A percentile compares a stretch with the other conserved stretches of the same genome.
These are phyloP conservation scores for Eragrostis curvula DNA, from an alignment of 176 grass and related monocot species.

Conservation along the genomic window DNA sequence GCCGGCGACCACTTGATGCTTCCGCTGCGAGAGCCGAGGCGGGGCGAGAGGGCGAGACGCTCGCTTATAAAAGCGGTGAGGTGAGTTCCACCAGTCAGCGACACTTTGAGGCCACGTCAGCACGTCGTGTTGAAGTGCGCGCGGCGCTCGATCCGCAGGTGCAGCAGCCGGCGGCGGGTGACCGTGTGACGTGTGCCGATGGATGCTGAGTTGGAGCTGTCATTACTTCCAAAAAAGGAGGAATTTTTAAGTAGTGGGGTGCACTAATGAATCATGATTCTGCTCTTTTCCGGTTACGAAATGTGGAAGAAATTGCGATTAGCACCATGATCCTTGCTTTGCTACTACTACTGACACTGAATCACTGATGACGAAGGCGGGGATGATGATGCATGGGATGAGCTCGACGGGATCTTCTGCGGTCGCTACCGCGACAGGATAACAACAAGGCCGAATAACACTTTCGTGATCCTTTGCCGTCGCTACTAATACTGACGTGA, in stretches of 20 bases:
- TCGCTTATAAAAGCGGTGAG: slow-evolving; percentile 39
- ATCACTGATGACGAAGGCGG: slow-evolving; percentile 20
- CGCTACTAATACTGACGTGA: not conserved
- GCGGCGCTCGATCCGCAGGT: not conserved
- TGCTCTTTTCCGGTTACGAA: not conserved
- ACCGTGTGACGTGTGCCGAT: not conserved
- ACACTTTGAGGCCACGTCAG: not conserved
- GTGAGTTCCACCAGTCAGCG: slow-evolving; percentile 19
- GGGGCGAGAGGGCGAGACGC: not conserved
- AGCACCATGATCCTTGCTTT: not conserved
- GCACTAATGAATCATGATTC: too few species aligned
- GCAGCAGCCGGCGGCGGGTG: not conserved
- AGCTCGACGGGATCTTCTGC: slow-evolving; percentile 1
- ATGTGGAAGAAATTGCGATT: not conserved
- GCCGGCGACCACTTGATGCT: not conserved
- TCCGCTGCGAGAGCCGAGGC: not conserved
- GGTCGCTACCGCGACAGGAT: not conserved
- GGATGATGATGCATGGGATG: not conserved
- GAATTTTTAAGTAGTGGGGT: not conserved
- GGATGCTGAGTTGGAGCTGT: slow-evolving; percentile 32
- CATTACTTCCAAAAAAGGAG: not conserved
- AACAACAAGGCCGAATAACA: not conserved
- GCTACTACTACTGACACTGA: not conserved
- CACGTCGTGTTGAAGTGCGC: slow-evolving; percentile 32
- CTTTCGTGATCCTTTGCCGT: not conserved